Base-by-base conservation (phyloP, 1,284 basidiomycete genomes). In the Puccinia novopanici region DNA sequence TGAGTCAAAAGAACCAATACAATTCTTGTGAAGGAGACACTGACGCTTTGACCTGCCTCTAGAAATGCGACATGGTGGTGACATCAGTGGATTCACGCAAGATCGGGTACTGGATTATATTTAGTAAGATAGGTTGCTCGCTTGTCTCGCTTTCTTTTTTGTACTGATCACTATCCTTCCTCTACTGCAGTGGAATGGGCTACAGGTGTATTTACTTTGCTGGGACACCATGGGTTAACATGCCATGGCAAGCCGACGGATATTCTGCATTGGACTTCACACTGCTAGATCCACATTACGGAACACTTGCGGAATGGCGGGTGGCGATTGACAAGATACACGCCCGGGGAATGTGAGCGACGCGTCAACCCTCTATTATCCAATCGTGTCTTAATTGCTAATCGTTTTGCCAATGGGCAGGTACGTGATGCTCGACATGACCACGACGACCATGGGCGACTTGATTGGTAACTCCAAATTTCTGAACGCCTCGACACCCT, bases 191-290 rank as follows among this genome's bases (percentile, higher is more conserved):
- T 75, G 92, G 92, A 82, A 94, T 95, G 92, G 94, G 94, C 82
- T 88, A 93, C 84, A 88, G 88, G 83, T 89, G 90, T 72, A 90
- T 96, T 84, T 95, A 93, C 87, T 91, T 95, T 84, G 93, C 94
- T 40, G 94, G 94, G 77, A 96, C 94, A 0, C 90, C 91, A 70
- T 96, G 82, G 86, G 82, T 95, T 82, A 95, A 96, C 88, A 94
- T 95, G 94, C 87, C 93, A 24, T 96, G 94, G 94, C 92, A 94
- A 86, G 92, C 93, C 22, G 94, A 96, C 89, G 93, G 93, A 86
- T 96, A 95, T 85, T 96, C 94, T 34, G 92, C 93, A 12, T 88
- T 96, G 82, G 94, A 96, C 85, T 94, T 95, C 83, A 91, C 90
- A 65, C 89, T 94, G 10, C 87, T 94, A 55, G 94, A 96, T 86